Conservation (phyloP, 1,284 basidiomycete genomes). For the Thelephora terrestris region DNA sequence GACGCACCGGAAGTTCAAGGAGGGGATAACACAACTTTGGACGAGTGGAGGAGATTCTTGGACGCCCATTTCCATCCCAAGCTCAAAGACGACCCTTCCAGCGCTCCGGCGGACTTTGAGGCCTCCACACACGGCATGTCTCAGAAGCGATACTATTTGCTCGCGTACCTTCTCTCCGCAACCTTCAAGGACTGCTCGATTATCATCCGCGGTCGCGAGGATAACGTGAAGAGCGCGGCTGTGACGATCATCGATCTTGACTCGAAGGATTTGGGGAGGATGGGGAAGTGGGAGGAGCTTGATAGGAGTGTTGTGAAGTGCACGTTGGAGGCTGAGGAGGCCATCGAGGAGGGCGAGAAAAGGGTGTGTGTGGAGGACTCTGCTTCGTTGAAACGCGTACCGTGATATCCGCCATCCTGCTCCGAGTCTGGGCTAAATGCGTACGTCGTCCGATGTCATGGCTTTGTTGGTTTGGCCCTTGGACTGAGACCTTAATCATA, state of each 20-base stretch:
- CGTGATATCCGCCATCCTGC: too few species aligned
- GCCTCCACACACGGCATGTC: slow-evolving; percentile 22
- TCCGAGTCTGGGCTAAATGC: too few species aligned
- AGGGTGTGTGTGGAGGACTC: too few species aligned
- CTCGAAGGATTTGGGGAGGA: slow-evolving; percentile 59
- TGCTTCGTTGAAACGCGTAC: too few species aligned
- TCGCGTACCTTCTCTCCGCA: slow-evolving; percentile 81
- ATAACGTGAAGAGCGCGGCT: slow-evolving; percentile 15
- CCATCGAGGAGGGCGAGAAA: neutral
- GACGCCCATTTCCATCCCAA: slow-evolving; percentile 14
- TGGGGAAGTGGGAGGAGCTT: slow-evolving; percentile 64
- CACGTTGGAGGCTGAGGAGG: slow-evolving; percentile 26
- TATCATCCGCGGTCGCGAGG: slow-evolving; percentile 43
- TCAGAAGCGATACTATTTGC: slow-evolving; percentile 42
- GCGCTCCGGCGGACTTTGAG: slow-evolving; percentile 24
- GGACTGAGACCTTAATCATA: too few species aligned
- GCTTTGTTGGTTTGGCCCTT: too few species aligned
- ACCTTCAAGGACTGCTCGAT: slow-evolving; percentile 96
- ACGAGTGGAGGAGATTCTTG: slow-evolving; percentile 18
- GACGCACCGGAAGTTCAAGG: slow-evolving; percentile 4
- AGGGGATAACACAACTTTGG: slow-evolving; percentile 16
- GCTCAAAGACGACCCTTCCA: too few species aligned
- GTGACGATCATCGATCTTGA: slow-evolving; percentile 82
- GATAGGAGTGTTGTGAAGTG: slow-evolving; percentile 56
- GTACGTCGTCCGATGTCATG: too few species aligned